These are phyloP conservation scores for Yarrowia sp. DNA, from an alignment of 805 yeast species.

Conservation along the genomic window DNA sequence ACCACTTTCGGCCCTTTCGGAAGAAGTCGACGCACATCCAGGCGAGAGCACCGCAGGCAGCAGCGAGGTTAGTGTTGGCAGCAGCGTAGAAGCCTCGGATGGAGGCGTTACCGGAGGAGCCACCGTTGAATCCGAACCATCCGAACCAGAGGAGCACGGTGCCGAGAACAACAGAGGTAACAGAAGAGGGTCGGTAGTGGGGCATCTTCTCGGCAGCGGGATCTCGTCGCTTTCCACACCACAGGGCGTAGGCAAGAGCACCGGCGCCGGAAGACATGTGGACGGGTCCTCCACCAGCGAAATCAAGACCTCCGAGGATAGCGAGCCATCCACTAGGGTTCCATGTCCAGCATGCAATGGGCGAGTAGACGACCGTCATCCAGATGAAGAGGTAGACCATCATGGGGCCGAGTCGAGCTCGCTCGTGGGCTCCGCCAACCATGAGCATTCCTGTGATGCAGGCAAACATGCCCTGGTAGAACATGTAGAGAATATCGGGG, in stretches of 20 bases:
- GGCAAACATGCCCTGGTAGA: slow-evolving; percentile 97
- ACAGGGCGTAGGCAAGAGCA: slow-evolving; percentile 88
- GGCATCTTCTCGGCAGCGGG: slow-evolving; percentile 67
- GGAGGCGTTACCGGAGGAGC: slow-evolving; percentile 90
- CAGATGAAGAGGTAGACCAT: slow-evolving; percentile 90
- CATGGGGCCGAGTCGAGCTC: slow-evolving; percentile 95
- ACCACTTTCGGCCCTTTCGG: slow-evolving; percentile 87
- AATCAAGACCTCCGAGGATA: slow-evolving; percentile 81
- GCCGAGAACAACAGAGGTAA: slow-evolving; percentile 85
- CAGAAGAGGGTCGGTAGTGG: slow-evolving; percentile 91
- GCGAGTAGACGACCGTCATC: slow-evolving; percentile 95
- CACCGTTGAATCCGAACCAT: slow-evolving; percentile 99
- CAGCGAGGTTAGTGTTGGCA: slow-evolving; percentile 91
- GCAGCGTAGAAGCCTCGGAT: slow-evolving; percentile 94
- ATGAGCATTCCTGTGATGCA: slow-evolving; percentile 86
- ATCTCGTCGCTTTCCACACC: slow-evolving; percentile 85
- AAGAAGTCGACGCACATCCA: slow-evolving; percentile 92
- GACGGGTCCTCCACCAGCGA: slow-evolving; percentile 99
- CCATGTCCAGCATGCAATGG: slow-evolving; percentile 98
- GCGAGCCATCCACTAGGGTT: slow-evolving; percentile 89
- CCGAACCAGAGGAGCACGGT: slow-evolving; percentile 97
- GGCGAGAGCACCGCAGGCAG: slow-evolving; percentile 86
- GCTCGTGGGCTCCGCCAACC: slow-evolving; percentile 98
- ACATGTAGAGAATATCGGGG: slow-evolving; percentile 89
- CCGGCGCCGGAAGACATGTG: slow-evolving; percentile 93